These are phyloP conservation scores for Arthrobotrys entomopaga DNA, from an alignment of 2,329 filamentous ascomycete genomes.

Conservation along the genomic window DNA sequence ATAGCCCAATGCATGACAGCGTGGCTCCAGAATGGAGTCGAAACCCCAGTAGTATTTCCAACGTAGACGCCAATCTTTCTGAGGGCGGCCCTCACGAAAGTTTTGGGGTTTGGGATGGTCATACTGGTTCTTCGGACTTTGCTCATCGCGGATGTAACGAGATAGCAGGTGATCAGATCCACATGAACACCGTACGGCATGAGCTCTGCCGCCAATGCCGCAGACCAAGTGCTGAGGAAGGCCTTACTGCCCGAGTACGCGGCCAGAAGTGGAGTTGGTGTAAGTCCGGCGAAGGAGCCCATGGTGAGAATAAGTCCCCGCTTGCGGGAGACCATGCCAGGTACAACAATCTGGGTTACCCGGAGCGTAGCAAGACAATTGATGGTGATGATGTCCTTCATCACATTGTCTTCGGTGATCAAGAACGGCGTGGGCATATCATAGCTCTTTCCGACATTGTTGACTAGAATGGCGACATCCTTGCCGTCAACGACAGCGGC, in stretches of 20 bases:
- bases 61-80: slow-evolving; percentile 76
- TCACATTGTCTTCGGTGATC: slow-evolving; percentile 79
- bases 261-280: slow-evolving; percentile 89
- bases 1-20: slow-evolving; percentile 87
- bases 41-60: slow-evolving; percentile 72
- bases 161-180: slow-evolving; percentile 89
- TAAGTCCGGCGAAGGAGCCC: slow-evolving; percentile 93
- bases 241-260: slow-evolving; percentile 98
- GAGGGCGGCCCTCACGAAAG: slow-evolving; percentile 82
- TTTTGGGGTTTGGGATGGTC: slow-evolving; percentile 81
- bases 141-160: slow-evolving; percentile 96
- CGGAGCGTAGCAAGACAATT: slow-evolving; percentile 92
- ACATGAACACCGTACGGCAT: slow-evolving; percentile 83
- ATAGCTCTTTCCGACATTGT: slow-evolving; percentile 97
- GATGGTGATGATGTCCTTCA: slow-evolving; percentile 90
- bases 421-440: slow-evolving; percentile 89
- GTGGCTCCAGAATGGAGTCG: slow-evolving; percentile 93
- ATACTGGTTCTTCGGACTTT: slow-evolving; percentile 85
- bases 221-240: slow-evolving; percentile 96
- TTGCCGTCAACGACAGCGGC: slow-evolving; percentile 75
- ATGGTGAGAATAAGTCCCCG: slow-evolving; percentile 93
- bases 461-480: slow-evolving; percentile 87
- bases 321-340: slow-evolving; percentile 84
- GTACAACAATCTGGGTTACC: slow-evolving; percentile 84
- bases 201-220: slow-evolving; percentile 83